Conservation (phyloP, 1,139 yeast species). For the Lodderomyces metapsilosis region DNA sequence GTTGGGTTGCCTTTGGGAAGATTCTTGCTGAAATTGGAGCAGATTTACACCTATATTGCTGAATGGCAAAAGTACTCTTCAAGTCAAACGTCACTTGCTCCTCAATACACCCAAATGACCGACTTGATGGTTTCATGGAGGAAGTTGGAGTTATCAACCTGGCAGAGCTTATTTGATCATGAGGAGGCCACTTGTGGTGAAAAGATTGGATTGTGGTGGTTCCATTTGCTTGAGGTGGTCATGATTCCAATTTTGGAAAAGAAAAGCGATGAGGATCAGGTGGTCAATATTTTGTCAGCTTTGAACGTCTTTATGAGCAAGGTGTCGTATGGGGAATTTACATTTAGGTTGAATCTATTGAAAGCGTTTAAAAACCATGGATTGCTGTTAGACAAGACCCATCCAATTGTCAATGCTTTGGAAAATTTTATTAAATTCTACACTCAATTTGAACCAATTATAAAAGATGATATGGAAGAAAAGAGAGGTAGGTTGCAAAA, state of each 20-base stretch:
- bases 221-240: constrained; percentile 76
- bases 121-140: constrained; percentile 85
- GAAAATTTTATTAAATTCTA: constrained; percentile 65
- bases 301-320: constrained; percentile 74
- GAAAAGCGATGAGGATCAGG: constrained; percentile 21
- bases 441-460: constrained; percentile 54
- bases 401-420: constrained; percentile 42
- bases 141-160: constrained; percentile 76
- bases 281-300: constrained; percentile 56
- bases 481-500: constrained; percentile 63
- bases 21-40: constrained; percentile 80
- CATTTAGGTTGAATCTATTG: constrained; percentile 54
- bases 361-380: constrained; percentile 61
- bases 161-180: constrained; percentile 71
- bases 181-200: constrained; percentile 59
- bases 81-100: constrained; percentile 63
- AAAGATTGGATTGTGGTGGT: constrained; percentile 84
- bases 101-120: constrained; percentile 58
- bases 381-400: constrained; percentile 18
- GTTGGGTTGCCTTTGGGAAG: constrained; percentile 73
- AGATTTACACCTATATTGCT: constrained; percentile 71
- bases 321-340: constrained; percentile 73
- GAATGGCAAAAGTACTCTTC: constrained; percentile 97
- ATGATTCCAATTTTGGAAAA: constrained; percentile 42
- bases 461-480: constrained; percentile 44